These are phyloP conservation scores for Diaporthe capsici DNA, from an alignment of 2,329 filamentous ascomycete species.

Conservation along the genomic window DNA sequence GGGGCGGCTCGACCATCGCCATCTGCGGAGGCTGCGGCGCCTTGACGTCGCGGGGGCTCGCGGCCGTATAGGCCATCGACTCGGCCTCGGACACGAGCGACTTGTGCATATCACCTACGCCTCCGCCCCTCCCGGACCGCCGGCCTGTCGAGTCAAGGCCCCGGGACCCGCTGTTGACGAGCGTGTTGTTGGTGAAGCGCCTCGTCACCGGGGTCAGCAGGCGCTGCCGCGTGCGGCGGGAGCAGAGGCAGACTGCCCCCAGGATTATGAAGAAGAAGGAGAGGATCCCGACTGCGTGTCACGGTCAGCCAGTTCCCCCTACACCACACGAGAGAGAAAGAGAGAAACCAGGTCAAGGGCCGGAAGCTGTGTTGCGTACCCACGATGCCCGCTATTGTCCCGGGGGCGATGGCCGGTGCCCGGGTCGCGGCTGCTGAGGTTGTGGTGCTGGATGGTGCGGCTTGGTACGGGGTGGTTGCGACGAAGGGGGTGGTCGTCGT, in stretches of 20 bases:
- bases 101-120: conserved; percentile 4
- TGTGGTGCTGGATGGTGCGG: conserved; percentile 8
- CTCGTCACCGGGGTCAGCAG: conserved; percentile 7
- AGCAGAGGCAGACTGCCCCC: conserved; percentile 26
- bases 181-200: background rate
- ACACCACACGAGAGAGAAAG: background rate
- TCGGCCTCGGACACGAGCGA: conserved; percentile 10
- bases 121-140: background rate
- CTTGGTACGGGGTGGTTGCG: background rate
- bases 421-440: conserved; percentile 8
- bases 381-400: conserved; percentile 27
- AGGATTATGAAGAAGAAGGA: conserved; percentile 21
- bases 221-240: conserved; percentile 12
- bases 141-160: background rate
- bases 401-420: conserved; percentile 17
- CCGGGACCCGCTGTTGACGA: background rate
- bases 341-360: background rate
- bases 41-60: background rate
- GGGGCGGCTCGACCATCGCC: background rate
- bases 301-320: background rate
- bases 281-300: background rate
- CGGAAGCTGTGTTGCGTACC: conserved; percentile 4
- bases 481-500: background rate
- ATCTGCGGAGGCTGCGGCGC: background rate
- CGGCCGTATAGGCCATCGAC: background rate